These are phyloP conservation scores for Metschnikowia aberdeeniae DNA, from an alignment of 805 yeast genomes.

Conservation along the genomic window DNA sequence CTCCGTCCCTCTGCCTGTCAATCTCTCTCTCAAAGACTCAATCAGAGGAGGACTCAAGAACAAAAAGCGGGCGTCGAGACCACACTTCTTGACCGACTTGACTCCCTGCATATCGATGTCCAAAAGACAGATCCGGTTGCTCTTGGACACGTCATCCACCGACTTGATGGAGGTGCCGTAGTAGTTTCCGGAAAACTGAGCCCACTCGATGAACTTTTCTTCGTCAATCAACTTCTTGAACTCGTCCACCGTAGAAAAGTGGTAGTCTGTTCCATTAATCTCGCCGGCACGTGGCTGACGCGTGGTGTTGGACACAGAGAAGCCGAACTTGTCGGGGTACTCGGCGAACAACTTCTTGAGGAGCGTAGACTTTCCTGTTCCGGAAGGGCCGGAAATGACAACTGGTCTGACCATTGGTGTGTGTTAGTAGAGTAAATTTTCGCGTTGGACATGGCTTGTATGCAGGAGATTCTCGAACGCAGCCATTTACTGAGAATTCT, in stretches of 20 bases:
- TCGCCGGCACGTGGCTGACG: conserved; percentile 92
- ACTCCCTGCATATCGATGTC: conserved; percentile 99
- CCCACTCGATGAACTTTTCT: conserved; percentile 90
- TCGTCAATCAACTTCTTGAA: conserved; percentile 74
- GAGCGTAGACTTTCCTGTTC: conserved; percentile 92
- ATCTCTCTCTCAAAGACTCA: conserved; percentile 69
- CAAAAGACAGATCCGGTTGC: conserved; percentile 77
- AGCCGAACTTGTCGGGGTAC: conserved; percentile 86
- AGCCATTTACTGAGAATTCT: too few relatives aligned
- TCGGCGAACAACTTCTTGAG: conserved; percentile 87
- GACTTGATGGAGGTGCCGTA: conserved; percentile 91
- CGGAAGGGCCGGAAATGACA: conserved; percentile 96
- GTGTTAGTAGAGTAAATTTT: background rate
- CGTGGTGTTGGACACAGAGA: conserved; percentile 91
- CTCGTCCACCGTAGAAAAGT: conserved; percentile 74
- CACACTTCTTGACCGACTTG: conserved; percentile 78
- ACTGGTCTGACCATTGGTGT: conserved; percentile 60
- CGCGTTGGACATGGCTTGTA: background rate
- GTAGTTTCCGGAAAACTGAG: conserved; percentile 95
- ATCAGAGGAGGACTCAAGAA: conserved; percentile 92
- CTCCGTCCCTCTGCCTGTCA: conserved; percentile 92
- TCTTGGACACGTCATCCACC: conserved; percentile 64
- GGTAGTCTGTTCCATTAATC: conserved; percentile 81
- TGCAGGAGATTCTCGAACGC: too few relatives aligned
- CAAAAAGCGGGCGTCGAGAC: conserved; percentile 77